These are phyloP conservation scores for Hyaloscypha hepaticicola DNA, from an alignment of 495 filamentous ascomycete species.

Conservation along the genomic window DNA sequence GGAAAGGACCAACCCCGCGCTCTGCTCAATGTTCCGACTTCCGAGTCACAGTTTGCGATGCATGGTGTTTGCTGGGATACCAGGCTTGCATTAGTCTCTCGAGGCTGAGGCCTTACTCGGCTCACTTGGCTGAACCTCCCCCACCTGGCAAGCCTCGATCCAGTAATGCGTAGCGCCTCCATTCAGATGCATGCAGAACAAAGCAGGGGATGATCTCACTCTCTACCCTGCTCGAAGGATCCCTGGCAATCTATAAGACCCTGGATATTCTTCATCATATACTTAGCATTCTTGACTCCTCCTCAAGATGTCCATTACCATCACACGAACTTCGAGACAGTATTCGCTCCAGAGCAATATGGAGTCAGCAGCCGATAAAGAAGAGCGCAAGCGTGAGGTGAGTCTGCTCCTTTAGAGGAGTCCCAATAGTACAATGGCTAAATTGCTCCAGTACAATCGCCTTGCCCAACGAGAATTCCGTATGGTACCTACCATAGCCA, in stretches of 20 bases:
- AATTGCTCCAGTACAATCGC: constrained; percentile 30
- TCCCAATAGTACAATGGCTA: not conserved
- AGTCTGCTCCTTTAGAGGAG: not conserved
- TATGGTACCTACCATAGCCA: constrained; percentile 16
- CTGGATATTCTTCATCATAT: constrained; percentile 10
- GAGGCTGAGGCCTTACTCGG: constrained; percentile 20
- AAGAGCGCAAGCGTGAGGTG: constrained; percentile 37
- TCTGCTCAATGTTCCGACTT: not conserved
- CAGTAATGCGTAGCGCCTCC: constrained; percentile 16
- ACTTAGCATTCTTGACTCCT: constrained; percentile 11
- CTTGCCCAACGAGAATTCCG: constrained; percentile 38
- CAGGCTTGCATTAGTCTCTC: constrained; percentile 14
- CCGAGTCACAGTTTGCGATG: not conserved
- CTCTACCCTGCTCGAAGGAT: constrained; percentile 19
- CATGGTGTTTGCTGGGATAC: not conserved
- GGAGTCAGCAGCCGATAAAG: constrained; percentile 32
- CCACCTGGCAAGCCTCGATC: constrained; percentile 1
- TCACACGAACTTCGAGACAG: constrained; percentile 19
- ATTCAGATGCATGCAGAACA: constrained; percentile 21
- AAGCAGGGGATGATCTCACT: constrained; percentile 26
- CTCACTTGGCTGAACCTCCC: constrained; percentile 1
- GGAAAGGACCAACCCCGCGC: constrained; percentile 2
- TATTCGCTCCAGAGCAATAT: constrained; percentile 26
- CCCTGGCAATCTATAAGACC: constrained; percentile 2
- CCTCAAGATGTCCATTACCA: constrained; percentile 22